A percentile compares a stretch with the other conserved stretches of the same genome.
Evolutionary conservation across 1,139 yeast genomes (phyloP).

Genomic region (Taphrina deformans): DNA sequence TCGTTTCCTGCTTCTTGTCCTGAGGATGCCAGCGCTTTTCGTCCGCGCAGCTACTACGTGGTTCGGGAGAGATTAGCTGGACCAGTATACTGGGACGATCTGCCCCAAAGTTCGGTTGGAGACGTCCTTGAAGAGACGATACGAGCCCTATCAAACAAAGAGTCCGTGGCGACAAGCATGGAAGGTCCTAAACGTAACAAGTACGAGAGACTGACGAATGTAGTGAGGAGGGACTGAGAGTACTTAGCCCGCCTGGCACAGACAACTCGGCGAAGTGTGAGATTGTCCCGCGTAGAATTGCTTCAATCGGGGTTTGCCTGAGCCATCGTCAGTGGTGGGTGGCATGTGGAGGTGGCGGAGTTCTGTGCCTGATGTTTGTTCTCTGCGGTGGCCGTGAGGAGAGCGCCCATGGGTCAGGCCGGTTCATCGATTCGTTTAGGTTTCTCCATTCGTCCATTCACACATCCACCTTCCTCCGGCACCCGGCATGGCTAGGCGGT

Average conservation of each 20-base stretch:
- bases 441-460: not conserved
- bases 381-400: not conserved
- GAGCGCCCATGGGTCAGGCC: not conserved
- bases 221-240: not conserved
- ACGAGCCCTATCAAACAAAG: not conserved
- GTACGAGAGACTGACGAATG: not conserved
- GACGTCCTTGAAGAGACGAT: not conserved
- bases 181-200: not conserved
- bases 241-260: not conserved
- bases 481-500: not conserved
- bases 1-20: not conserved
- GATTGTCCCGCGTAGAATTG: conserved; percentile 3
- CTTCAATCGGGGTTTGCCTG: not conserved
- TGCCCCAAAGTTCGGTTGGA: not conserved
- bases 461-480: not conserved
- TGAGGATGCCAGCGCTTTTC: not conserved
- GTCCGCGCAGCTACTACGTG: not conserved
- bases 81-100: conserved; percentile 2
- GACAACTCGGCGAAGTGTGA: not conserved
- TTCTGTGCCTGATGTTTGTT: not conserved
- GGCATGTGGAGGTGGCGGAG: not conserved
- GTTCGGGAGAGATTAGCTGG: not conserved
- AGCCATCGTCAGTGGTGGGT: conserved; percentile 2
- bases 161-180: not conserved
- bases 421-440: not conserved